Conservation (phyloP, 164 flowering plant species). For the Sedum album region DNA sequence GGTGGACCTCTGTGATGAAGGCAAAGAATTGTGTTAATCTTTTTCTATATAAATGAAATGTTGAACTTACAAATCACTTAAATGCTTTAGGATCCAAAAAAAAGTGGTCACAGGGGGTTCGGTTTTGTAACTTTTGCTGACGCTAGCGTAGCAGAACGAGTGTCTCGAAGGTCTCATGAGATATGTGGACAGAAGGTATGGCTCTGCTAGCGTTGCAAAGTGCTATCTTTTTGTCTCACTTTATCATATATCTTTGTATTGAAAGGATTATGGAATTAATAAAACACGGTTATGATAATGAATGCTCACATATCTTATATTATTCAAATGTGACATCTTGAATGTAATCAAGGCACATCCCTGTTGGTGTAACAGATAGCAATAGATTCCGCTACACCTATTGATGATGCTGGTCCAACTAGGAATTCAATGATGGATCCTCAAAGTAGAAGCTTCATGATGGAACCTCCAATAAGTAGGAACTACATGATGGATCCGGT, state of each 20-base stretch:
- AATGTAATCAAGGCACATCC: background rate
- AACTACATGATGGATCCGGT: constrained; percentile 8
- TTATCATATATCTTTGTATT: background rate
- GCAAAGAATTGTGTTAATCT: background rate
- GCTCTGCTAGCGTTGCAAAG: background rate
- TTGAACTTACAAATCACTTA: background rate
- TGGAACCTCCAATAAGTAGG: background rate
- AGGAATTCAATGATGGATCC: constrained; percentile 37
- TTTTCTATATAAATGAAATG: background rate
- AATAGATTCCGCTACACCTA: constrained; percentile 90
- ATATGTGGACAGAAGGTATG: constrained; percentile 91
- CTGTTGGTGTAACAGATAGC: constrained; percentile 54
- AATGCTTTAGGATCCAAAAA: constrained; percentile 81
- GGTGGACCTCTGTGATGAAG: constrained; percentile 2
- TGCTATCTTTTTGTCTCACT: background rate
- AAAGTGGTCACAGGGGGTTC: constrained; percentile 94
- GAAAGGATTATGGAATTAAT: too few relatives aligned
- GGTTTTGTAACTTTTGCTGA: constrained; percentile 99
- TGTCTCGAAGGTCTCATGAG: constrained; percentile 90
- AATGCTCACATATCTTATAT: too few relatives aligned
- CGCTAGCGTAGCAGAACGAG: constrained; percentile 95
- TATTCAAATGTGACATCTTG: background rate
- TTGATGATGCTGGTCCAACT: constrained; percentile 81
- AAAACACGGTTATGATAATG: too few relatives aligned
- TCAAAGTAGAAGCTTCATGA: background rate